These are phyloP conservation scores for Salix udensis DNA, from an alignment of 345 rosid species.

Conservation along the genomic window DNA sequence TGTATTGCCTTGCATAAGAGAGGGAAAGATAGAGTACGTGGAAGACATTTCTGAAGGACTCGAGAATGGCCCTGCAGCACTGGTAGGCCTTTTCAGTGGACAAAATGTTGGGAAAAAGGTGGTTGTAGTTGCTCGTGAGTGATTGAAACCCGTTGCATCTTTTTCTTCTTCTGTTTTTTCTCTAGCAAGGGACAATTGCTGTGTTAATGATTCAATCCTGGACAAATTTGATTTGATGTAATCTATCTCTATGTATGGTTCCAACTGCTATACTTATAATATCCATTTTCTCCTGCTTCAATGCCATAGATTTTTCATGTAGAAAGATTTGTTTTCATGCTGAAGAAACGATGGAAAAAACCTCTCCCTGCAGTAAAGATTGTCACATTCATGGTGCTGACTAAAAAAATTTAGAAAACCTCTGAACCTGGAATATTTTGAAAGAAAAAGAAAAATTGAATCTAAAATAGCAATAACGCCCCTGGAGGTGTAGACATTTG, in stretches of 20 bases:
- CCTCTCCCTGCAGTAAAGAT: neutral
- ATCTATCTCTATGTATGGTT: neutral
- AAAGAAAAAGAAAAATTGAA: too few relatives aligned
- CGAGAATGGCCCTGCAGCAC: constrained; percentile 18
- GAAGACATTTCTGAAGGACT: constrained; percentile 18
- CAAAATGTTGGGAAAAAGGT: constrained; percentile 24
- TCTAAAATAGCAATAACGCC: too few relatives aligned
- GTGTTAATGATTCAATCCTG: neutral
- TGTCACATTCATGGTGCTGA: too few relatives aligned
- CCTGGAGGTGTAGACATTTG: too few relatives aligned
- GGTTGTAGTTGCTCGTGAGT: constrained; percentile 12
- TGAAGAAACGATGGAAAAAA: neutral
- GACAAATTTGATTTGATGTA: neutral
- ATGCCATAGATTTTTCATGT: neutral
- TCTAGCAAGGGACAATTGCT: neutral
- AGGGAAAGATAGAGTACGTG: constrained; percentile 1
- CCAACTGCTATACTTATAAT: neutral
- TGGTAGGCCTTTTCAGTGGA: constrained; percentile 12
- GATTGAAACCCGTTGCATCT: neutral
- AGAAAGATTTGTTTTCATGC: neutral
- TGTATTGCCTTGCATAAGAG: constrained; percentile 9
- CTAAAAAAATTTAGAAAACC: too few relatives aligned
- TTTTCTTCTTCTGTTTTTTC: too few relatives aligned
- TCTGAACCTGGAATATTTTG: too few relatives aligned
- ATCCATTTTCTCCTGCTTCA: neutral